Conservation (phyloP, 164 flowering plant species). For the Chloranthus sessilifolius region DNA sequence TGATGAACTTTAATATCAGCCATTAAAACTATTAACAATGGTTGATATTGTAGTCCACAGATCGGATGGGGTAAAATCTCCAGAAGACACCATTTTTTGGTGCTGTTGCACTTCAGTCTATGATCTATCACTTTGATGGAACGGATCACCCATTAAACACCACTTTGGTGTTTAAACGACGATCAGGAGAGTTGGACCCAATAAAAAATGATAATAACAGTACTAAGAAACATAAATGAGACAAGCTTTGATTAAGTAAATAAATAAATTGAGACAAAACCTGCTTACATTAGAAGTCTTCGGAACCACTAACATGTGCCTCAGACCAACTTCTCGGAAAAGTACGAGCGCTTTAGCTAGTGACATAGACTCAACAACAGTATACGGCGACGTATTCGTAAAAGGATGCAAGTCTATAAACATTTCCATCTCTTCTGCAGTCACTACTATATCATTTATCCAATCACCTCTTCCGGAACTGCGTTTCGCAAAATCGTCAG, state of each 20-base stretch:
- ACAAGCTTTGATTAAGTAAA: too few species aligned
- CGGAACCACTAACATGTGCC: constrained; percentile 84
- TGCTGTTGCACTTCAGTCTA: too few species aligned
- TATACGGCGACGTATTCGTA: constrained; percentile 80
- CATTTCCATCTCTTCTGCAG: constrained; percentile 89
- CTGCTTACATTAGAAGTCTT: constrained; percentile 62
- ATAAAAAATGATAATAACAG: neutral
- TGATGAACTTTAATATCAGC: too few species aligned
- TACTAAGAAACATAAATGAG: neutral
- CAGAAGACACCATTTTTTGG: too few species aligned
- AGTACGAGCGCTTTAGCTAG: constrained; percentile 78
- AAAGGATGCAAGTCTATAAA: constrained; percentile 83
- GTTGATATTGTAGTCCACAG: too few species aligned
- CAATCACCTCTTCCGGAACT: constrained; percentile 48
- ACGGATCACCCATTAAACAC: too few species aligned
- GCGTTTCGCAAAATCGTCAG: constrained; percentile 74
- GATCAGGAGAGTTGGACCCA: neutral
- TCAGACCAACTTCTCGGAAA: constrained; percentile 79
- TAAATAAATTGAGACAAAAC: too few species aligned
- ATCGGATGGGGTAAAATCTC: too few species aligned
- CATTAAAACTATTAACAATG: too few species aligned
- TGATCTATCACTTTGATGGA: too few species aligned
- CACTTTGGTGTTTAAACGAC: too few species aligned
- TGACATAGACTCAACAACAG: constrained; percentile 93
- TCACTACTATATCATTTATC: constrained; percentile 58